Base-by-base conservation (phyloP, 2,329 filamentous ascomycete genomes). In the Aspergillus sp. region DNA sequence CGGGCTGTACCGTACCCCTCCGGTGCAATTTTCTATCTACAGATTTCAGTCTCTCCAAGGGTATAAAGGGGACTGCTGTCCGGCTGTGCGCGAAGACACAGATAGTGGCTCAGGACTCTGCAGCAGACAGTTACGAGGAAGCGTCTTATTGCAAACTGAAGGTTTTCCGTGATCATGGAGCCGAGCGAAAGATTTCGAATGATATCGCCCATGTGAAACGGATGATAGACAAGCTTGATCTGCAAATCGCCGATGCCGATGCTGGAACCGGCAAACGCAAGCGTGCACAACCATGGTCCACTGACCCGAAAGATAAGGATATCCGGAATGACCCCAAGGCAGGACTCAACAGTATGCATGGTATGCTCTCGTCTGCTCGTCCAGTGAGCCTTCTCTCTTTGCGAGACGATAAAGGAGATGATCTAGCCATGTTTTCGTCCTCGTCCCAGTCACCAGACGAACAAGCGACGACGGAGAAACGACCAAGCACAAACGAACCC, bases 1-100 rank as follows among this genome's bases (percentile, higher is more conserved):
- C 85, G 4, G 90, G 96, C 57, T 93, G 90, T 64, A 87, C 83
- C 39, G 82, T 98, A 44, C 86, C 90, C 7, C 88, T 97, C 9
- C 87, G 93, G 37, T 98, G 97, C 76, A 98, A 98, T 70, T 98
- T 98, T 61, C 75, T 98, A 0, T 98, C 93, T 0, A 98, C 93
- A 7, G 93, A 98, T 64, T 98, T 97, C 64, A 97, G 91, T 65
- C 93, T 97, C 62, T 97, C 93, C 7, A 98, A 98, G 62, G 93
- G 93, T 37, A 93, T 98, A 38, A 98, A 97, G 68, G 93, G 93
- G 31, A 96, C 97, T 52, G 91, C 93, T 0, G 90, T 98, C 5
- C 77, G 93, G 43, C 77, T 97, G 0, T 97, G 91, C 65, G 83
- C 90, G 11, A 97, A 97, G 68, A 97, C 93, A 0, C 85, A 86